These are phyloP conservation scores for Candida adriatica DNA, from an alignment of 805 yeast genomes.

Conservation along the genomic window DNA sequence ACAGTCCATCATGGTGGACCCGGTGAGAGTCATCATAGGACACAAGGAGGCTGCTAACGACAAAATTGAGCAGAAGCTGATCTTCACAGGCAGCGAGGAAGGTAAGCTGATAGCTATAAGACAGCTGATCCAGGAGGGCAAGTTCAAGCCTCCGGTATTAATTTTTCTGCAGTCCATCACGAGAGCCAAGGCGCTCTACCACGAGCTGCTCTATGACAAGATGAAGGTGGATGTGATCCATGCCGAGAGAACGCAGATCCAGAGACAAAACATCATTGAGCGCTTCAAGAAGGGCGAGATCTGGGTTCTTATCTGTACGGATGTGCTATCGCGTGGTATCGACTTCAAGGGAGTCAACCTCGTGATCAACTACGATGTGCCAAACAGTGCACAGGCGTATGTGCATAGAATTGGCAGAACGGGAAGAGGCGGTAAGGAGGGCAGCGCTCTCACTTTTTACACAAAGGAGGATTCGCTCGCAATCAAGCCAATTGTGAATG, in stretches of 20 bases:
- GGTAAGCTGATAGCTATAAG: conserved; percentile 92
- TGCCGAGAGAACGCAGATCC: conserved; percentile 85
- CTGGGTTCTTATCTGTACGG: conserved; percentile 96
- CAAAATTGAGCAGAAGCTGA: conserved; percentile 73
- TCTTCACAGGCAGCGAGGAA: conserved; percentile 88
- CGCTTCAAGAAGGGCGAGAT: conserved; percentile 83
- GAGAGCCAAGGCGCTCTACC: conserved; percentile 92
- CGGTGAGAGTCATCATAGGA: conserved; percentile 82
- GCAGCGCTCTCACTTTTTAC: conserved; percentile 86
- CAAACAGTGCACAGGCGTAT: conserved; percentile 87
- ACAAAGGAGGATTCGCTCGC: conserved; percentile 81
- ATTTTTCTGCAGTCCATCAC: conserved; percentile 87
- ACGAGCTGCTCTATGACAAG: conserved; percentile 86
- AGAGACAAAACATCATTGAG: conserved; percentile 79
- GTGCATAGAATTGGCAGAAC: conserved; percentile 99
- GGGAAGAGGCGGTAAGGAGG: conserved; percentile 87
- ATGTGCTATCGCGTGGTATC: conserved; percentile 92
- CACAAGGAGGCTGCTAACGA: conserved; percentile 89
- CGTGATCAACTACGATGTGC: conserved; percentile 95
- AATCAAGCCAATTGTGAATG: conserved; percentile 81
- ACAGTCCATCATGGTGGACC: conserved; percentile 65
- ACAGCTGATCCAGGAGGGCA: conserved; percentile 78
- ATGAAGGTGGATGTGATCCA: conserved; percentile 93
- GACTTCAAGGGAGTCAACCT: conserved; percentile 94
- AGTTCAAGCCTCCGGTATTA: conserved; percentile 86